Conservation (phyloP, 495 filamentous ascomycete species). For the Emericellopsis terricola region DNA sequence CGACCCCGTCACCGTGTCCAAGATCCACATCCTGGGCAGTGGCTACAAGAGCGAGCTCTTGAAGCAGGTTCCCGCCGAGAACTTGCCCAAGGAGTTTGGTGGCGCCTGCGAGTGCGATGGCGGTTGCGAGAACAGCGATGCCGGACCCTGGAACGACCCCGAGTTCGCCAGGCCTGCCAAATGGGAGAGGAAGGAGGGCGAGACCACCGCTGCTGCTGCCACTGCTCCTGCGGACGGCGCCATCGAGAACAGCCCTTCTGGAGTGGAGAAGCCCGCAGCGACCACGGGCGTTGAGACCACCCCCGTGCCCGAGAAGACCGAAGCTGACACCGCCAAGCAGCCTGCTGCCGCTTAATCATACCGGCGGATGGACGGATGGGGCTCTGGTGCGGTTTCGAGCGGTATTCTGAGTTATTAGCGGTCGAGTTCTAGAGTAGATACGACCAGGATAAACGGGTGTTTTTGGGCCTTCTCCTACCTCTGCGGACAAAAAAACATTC, state of each 20-base stretch:
- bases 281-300: slow-evolving; percentile 7
- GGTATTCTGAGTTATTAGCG: no score
- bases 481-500: no score
- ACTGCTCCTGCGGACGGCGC: slow-evolving; percentile 1
- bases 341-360: no score
- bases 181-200: slow-evolving; percentile 34
- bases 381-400: no score
- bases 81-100: slow-evolving; percentile 75
- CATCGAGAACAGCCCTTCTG: slow-evolving; percentile 10
- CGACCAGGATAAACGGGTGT: no score
- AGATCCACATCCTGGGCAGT: slow-evolving; percentile 81
- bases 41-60: slow-evolving; percentile 71
- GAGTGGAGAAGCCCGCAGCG: slow-evolving; percentile 7
- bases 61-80: slow-evolving; percentile 72
- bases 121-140: slow-evolving; percentile 76
- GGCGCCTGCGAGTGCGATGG: slow-evolving; percentile 67
- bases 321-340: not conserved
- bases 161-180: slow-evolving; percentile 52
- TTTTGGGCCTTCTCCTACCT: no score
- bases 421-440: no score
- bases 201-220: slow-evolving; percentile 2
- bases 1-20: slow-evolving; percentile 87
- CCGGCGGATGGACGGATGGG: no score
- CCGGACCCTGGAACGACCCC: slow-evolving; percentile 78
- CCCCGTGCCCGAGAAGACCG: not conserved